Evolutionary conservation across 2,329 filamentous ascomycete genomes (phyloP).

Genomic region (Fusarium euwallaceae): DNA sequence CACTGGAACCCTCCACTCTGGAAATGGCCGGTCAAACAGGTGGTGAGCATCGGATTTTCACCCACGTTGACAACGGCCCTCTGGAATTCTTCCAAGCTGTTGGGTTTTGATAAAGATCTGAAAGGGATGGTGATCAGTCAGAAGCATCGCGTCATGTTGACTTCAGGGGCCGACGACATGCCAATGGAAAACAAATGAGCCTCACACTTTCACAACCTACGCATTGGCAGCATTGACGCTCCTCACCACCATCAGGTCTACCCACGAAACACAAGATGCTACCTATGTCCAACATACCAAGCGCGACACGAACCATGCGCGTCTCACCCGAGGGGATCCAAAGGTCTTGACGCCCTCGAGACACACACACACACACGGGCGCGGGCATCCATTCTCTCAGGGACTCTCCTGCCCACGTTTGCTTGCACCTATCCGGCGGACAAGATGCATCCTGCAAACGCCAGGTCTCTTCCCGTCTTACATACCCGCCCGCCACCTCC

Average conservation of each 20-base stretch:
- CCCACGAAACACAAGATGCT: constrained; percentile 19
- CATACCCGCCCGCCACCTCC: constrained; percentile 34
- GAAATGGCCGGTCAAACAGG: not conserved
- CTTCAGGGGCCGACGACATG: constrained; percentile 12
- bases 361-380: constrained; percentile 15
- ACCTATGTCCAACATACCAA: constrained; percentile 26
- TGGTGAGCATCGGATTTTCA: constrained; percentile 7
- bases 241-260: not conserved
- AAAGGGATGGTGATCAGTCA: not conserved
- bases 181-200: constrained; percentile 10
- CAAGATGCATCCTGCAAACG: constrained; percentile 27
- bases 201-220: not conserved
- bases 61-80: constrained; percentile 8
- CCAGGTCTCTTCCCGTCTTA: constrained; percentile 33
- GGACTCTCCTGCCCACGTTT: constrained; percentile 14
- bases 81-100: constrained; percentile 28
- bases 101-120: constrained; percentile 9
- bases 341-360: constrained; percentile 26
- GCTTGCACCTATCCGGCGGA: not conserved
- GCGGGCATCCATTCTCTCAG: not conserved
- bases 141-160: constrained; percentile 22
- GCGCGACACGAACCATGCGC: constrained; percentile 31
- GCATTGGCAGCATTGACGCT: not conserved
- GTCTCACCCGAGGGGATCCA: constrained; percentile 33
- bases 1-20: constrained; percentile 11